These are phyloP conservation scores for Chalara sp. DNA, from an alignment of 2,329 filamentous ascomycete genomes.

Conservation along the genomic window DNA sequence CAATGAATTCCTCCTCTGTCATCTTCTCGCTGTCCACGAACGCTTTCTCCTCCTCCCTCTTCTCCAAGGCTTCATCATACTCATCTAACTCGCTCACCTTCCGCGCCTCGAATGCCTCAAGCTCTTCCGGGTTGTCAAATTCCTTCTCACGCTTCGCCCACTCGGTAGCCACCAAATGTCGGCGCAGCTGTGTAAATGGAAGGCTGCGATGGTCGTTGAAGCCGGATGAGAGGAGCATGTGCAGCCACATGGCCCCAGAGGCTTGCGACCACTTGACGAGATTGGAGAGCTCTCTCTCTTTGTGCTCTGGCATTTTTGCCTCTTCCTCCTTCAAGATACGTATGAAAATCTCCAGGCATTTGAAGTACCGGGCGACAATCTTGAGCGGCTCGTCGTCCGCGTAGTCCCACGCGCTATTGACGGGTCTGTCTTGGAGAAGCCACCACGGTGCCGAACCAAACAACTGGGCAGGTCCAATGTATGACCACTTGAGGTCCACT, in stretches of 20 bases:
- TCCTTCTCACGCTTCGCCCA: constrained; percentile 9
- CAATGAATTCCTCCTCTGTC: constrained; percentile 15
- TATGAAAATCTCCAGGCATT: constrained; percentile 12
- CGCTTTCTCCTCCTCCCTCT: constrained; percentile 24
- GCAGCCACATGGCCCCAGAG: constrained; percentile 12
- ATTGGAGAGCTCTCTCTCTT: constrained; percentile 12
- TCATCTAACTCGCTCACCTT: constrained; percentile 24
- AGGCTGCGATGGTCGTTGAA: constrained; percentile 11
- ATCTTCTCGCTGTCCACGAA: constrained; percentile 25
- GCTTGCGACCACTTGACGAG: constrained; percentile 13
- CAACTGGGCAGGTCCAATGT: constrained; percentile 30
- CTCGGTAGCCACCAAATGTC: constrained; percentile 8
- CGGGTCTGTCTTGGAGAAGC: constrained; percentile 21
- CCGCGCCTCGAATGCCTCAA: constrained; percentile 15
- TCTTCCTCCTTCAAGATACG: constrained; percentile 12
- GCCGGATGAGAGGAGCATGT: constrained; percentile 13
- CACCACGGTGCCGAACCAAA: constrained; percentile 31
- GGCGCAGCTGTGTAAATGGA: constrained; percentile 11
- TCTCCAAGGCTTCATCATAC: constrained; percentile 27
- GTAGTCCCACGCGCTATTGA: constrained; percentile 10
- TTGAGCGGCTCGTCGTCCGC: constrained; percentile 8
- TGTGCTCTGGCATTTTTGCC: constrained; percentile 10
- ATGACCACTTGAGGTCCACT: constrained; percentile 32
- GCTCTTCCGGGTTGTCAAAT: constrained; percentile 10
- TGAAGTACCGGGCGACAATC: constrained; percentile 11